phyloP scores from a whole-genome alignment of 345 rosid genomes.

The Bruguiera sexangula region DNA sequence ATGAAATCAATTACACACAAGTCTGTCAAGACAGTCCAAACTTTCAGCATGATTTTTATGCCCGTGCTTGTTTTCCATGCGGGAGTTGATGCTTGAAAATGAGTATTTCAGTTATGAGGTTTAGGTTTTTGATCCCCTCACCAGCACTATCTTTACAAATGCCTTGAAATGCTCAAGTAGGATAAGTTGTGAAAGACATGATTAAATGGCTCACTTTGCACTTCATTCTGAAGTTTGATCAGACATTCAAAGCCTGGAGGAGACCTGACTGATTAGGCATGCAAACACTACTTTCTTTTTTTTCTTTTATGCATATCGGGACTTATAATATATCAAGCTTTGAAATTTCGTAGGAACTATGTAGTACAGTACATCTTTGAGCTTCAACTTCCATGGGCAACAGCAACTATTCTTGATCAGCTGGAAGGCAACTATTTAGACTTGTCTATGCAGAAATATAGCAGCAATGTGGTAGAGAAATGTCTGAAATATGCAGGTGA shows the following conservation, averaged over 20 bases:
- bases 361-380: conserved; percentile 70
- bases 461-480: conserved; percentile 90
- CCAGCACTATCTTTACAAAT: background rate
- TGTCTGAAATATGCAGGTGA: conserved; percentile 61
- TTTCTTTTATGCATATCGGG: background rate
- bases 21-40: background rate
- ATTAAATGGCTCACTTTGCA: background rate
- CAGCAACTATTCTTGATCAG: conserved; percentile 47
- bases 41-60: background rate
- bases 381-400: conserved; percentile 59
- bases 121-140: background rate
- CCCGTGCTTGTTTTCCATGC: background rate
- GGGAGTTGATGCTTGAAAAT: too few species aligned
- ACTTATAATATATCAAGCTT: background rate
- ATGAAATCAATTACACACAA: too few species aligned
- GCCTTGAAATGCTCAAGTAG: background rate
- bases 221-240: background rate
- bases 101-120: background rate
- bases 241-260: background rate
- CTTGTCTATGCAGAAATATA: conserved; percentile 78
- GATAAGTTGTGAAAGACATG: background rate
- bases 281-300: background rate
- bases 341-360: conserved; percentile 53
- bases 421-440: conserved; percentile 68
- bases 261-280: too few species aligned